A percentile compares a stretch with the other conserved stretches of the same genome.
Evolutionary conservation across 148 eudicot genomes (phyloP).

Genomic region (Pharnaceum exiguum): DNA sequence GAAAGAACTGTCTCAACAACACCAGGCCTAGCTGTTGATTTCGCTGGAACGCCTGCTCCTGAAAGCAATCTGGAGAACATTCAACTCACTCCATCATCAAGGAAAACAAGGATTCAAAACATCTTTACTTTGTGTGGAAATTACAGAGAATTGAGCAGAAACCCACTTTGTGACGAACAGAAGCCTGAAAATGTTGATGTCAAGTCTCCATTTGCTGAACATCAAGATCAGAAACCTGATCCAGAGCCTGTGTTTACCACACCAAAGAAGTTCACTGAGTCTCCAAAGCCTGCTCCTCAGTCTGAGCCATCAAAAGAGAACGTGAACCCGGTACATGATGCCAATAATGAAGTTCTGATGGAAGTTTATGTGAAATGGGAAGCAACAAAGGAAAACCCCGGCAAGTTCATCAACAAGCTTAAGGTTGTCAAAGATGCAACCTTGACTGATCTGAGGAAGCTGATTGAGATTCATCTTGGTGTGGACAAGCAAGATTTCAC

Average conservation of each 20-base stretch:
- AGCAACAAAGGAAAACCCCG: slow-evolving; percentile 65
- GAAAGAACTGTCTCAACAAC: slow-evolving; percentile 46
- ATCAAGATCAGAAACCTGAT: background rate
- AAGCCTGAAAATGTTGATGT: slow-evolving; percentile 14
- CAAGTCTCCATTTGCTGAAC: slow-evolving; percentile 11
- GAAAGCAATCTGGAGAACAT: background rate
- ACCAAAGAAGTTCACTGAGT: slow-evolving; percentile 16
- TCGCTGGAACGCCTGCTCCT: no score
- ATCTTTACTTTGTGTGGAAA: slow-evolving; percentile 89
- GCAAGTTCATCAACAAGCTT: slow-evolving; percentile 58
- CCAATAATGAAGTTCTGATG: slow-evolving; percentile 27
- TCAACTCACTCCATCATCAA: slow-evolving; percentile 36
- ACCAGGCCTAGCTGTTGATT: background rate
- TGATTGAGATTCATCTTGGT: slow-evolving; percentile 69
- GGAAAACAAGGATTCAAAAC: slow-evolving; percentile 63
- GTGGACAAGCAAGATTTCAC: slow-evolving; percentile 67
- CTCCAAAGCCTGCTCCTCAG: background rate
- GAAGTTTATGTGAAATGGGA: slow-evolving; percentile 89
- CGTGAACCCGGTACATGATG: slow-evolving; percentile 28
- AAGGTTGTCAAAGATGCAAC: slow-evolving; percentile 64
- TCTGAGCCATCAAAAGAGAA: slow-evolving; percentile 50
- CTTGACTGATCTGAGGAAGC: slow-evolving; percentile 80
- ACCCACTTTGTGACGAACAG: slow-evolving; percentile 28
- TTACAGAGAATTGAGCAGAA: slow-evolving; percentile 55
- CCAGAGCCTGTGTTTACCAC: slow-evolving; percentile 9